Evolutionary conservation across 2,329 filamentous ascomycete genomes (phyloP), one percentile per base, ranked within the genome.

Genomic region (Scytalidium lignicola): DNA sequence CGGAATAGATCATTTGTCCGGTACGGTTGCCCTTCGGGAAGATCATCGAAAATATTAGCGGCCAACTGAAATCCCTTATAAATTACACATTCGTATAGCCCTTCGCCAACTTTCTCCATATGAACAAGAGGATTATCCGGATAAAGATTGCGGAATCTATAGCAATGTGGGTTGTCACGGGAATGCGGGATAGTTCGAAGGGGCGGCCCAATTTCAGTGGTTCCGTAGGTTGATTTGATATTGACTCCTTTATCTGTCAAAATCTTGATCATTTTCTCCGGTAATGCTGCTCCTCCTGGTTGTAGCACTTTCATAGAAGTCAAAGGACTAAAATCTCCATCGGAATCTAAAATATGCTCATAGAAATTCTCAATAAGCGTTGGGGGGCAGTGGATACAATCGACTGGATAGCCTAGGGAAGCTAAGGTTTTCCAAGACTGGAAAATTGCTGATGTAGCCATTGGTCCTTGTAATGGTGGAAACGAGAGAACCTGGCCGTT

Each of bases 211-310:
- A 66, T 65, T 48, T 66, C 63, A 5, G 63, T 65, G 26, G 57
- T 62, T 2, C 63, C 63, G 41, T 65, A 66, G 0, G 62, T 64
- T 12, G 62, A 62, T 45, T 66, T 66, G 42, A 65, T 59, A 45
- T 66, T 66, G 2, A 63, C 58, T 6, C 61, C 62, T 3, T 58
- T 49, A 2, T 51, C 45, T 17, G 52, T 51, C 12, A 66, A 55
- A 19, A 48, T 54, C 46, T 55, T 53, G 7, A 65, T 55, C 6
- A 63, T 51, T 3, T 47, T 55, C 8, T 59, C 51, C 18, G 61
- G 58, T 1, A 66, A 52, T 17, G 58, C 54, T 28, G 63, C 63
- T 29, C 62, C 62, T 18, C 62, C 63, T 12, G 62, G 62, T 47
- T 65, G 62, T 9, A 66, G 50, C n/a, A 64, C 37, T 47, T 64